Conservation (phyloP, 352 stramenopile genomes). For the Phytophthora gonapodyides region DNA sequence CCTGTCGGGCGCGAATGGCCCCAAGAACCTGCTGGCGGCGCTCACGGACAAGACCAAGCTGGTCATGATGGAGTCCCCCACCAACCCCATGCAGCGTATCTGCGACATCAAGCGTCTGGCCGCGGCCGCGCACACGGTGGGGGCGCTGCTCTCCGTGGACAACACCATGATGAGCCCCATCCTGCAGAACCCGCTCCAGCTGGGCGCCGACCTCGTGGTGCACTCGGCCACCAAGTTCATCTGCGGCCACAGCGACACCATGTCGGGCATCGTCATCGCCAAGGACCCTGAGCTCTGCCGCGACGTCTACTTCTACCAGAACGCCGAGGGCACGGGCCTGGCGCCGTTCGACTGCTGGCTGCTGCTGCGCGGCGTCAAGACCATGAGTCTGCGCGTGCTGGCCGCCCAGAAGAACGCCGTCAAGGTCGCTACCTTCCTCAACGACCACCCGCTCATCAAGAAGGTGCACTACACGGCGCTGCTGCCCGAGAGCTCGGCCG, state of each 20-base stretch:
- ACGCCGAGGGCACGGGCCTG: constrained; percentile 88
- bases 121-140: constrained; percentile 78
- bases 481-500: constrained; percentile 52
- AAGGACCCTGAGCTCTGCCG: constrained; percentile 81
- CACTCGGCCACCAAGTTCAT: constrained; percentile 99
- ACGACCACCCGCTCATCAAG: constrained; percentile 80
- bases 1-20: constrained; percentile 65
- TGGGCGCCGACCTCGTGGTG: constrained; percentile 96
- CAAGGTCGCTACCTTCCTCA: constrained; percentile 89
- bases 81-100: constrained; percentile 96
- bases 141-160: constrained; percentile 91
- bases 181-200: constrained; percentile 92
- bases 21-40: constrained; percentile 63
- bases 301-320: constrained; percentile 92
- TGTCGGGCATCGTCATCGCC: constrained; percentile 93
- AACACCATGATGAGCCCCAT: constrained; percentile 98
- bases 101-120: constrained; percentile 91
- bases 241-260: constrained; percentile 96
- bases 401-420: constrained; percentile 90
- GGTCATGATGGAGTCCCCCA: constrained; percentile 97
- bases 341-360: constrained; percentile 92
- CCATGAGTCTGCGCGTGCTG: constrained; percentile 85
- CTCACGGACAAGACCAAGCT: constrained; percentile 88
- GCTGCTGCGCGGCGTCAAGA: constrained; percentile 90
- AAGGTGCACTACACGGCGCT: constrained; percentile 94